Evolutionary conservation across 2,329 filamentous ascomycete species (phyloP).

Genomic region (Geosmithia putterillii): DNA sequence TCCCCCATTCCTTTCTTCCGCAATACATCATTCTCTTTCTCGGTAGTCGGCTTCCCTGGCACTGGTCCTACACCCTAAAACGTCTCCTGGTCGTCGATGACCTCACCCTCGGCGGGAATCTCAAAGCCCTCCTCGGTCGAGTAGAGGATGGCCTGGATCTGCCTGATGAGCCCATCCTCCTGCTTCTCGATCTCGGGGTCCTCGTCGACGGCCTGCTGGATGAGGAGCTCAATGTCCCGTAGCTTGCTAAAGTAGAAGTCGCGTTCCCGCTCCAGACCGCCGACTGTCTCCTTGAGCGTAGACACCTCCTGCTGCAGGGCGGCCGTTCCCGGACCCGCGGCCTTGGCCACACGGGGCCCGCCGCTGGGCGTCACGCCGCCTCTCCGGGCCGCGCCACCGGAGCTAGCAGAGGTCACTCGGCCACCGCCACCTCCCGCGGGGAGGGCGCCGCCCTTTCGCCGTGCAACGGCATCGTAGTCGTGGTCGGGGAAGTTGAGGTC

Average conservation of each 20-base stretch:
- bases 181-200: constrained; percentile 91
- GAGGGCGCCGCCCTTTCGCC: constrained; percentile 68
- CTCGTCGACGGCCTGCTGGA: constrained; percentile 86
- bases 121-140: constrained; percentile 91
- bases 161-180: constrained; percentile 82
- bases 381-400: constrained; percentile 34
- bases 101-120: constrained; percentile 71
- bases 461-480: constrained; percentile 82
- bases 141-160: constrained; percentile 94
- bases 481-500: constrained; percentile 96
- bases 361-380: constrained; percentile 54
- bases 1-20: neutral
- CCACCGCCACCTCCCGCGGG: constrained; percentile 32
- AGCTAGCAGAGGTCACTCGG: constrained; percentile 31
- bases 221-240: constrained; percentile 86
- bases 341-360: constrained; percentile 31
- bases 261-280: constrained; percentile 84
- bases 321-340: constrained; percentile 47
- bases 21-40: neutral
- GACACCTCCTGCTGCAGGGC: constrained; percentile 76
- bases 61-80: constrained; percentile 32
- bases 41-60: neutral
- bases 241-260: constrained; percentile 99
- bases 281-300: constrained; percentile 89
- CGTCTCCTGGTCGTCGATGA: constrained; percentile 66